Base-by-base conservation (phyloP, 2,329 filamentous ascomycete species). In the Triangularia setosa region DNA sequence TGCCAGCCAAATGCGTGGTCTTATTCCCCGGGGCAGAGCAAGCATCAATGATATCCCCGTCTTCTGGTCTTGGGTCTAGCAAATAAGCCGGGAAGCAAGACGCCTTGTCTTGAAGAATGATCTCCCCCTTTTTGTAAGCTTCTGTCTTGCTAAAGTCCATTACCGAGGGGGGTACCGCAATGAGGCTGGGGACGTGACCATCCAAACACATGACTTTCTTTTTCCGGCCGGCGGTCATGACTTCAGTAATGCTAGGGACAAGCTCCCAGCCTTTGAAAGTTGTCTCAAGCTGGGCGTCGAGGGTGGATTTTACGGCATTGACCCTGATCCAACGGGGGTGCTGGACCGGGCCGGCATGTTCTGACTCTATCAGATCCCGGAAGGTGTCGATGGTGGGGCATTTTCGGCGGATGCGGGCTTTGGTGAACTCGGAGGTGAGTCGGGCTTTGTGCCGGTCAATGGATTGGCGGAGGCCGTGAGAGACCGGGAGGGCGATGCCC, bases 1-100 rank as follows among this genome's bases (percentile, higher is more conserved):
- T 86, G 1, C 92, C 90, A 0, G 93, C 93, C 56, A 96, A 79
- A 75, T 98, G 95, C 7, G 94, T 98, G 1, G 95, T 98, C 78
- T 99, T 99, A 76, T 99, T 99, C 5, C 95, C 95, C 1, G 95
- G 95, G 0, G 95, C 95, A 0, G 95, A 92, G 74, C 94, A 98
- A 0, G 91, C 91, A 76, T 99, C 95, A n/a, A 98, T 86, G 8
- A 96, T 81, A 72, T 95, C 87, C 24, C 92, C 92, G 68, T 89
- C 85, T 64, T 85, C 80, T 8, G 86, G 79, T 0, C 79, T 79
- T 0, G 90, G 87, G 60, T 96, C 83, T 0, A 99, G 80, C 2
- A 99, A 81, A 73, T 95, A 95, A 0, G 94, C 95, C 0, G 95
- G 95, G 72, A 99, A 97, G 74, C 95, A 99, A 0, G 93, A 97